Evolutionary conservation across 2,329 filamentous ascomycete species (phyloP).

Genomic region (Venturia aucupariae): DNA sequence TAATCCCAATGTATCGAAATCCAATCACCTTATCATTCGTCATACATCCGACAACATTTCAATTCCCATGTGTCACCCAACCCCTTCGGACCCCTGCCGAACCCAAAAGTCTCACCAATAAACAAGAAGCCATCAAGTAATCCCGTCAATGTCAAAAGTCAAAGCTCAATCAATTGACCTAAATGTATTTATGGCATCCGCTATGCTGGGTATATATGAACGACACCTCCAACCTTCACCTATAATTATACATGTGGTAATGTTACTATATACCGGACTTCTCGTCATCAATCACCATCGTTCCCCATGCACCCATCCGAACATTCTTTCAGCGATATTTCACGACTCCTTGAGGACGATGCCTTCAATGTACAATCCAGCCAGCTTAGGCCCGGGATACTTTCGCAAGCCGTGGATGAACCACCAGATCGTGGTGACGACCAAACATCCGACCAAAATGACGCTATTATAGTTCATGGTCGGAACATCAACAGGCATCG

Average conservation of each 20-base stretch:
- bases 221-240: neutral
- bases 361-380: conserved; percentile 31
- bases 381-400: conserved; percentile 44
- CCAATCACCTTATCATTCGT: conserved; percentile 2
- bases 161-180: neutral
- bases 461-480: conserved; percentile 48
- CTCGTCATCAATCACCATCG: neutral
- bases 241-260: neutral
- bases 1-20: neutral
- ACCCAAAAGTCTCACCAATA: neutral
- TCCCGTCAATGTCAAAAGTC: neutral
- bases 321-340: neutral
- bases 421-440: conserved; percentile 43
- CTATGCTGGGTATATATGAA: conserved; percentile 3
- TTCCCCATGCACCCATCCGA: neutral
- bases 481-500: conserved; percentile 32
- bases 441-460: conserved; percentile 42
- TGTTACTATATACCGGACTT: neutral
- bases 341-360: conserved; percentile 5
- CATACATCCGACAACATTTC: neutral
- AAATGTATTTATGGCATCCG: neutral
- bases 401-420: conserved; percentile 36
- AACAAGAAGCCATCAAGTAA: neutral
- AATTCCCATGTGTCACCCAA: neutral
- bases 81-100: neutral